Evolutionary conservation across 129 eudicot species (phyloP), one percentile per base, ranked within the genome.

Genomic region (Pulicaria dysenterica): DNA sequence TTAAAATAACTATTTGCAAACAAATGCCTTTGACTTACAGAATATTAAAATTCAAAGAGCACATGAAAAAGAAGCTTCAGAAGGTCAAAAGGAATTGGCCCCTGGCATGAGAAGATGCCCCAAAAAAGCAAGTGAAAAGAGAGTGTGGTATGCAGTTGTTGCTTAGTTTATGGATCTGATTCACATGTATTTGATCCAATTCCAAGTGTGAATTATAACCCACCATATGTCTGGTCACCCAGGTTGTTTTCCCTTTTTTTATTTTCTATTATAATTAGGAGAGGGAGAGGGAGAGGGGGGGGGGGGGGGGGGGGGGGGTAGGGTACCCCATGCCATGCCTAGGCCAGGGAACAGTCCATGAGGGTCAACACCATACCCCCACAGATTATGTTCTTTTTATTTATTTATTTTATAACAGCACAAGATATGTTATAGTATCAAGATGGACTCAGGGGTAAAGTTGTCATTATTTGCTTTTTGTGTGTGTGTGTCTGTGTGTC

Each of bases 151-250:
- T 67, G 67, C 37, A 67, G 19, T 69, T 67, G 49, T 64, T 64
- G 74, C 80, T 57, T 38, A 46, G 75, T 76, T 76, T 76, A 76
- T 67, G 80, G 80, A 76, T 76, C 80, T 76, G 47, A 67, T 59
- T 58, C 80, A 76, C 80, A 76, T 76, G 80, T 69, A 56, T 56
- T 67, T 75, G 59, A 75, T 75, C 49, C 49, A 58, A 73, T 44
- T 73, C 46, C 74, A 37, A 58, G 15, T 57, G 37, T 67, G 61
- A 69, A 67, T 67, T 58, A 40, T 76, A 39, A 67, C 67, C 78
- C 78, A 73, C 71, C 75, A 70, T 43, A 8, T 31, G 44, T 49
- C 63, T 62, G 78, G 24, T 43, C 58, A 40, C 79, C 69, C 80
- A 76, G 74, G 53, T 67, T 76, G 75, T 67, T 76, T 76, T 53